Evolutionary conservation across 2,329 filamentous ascomycete genomes (phyloP).

Genomic region (Monosporascus sp.): DNA sequence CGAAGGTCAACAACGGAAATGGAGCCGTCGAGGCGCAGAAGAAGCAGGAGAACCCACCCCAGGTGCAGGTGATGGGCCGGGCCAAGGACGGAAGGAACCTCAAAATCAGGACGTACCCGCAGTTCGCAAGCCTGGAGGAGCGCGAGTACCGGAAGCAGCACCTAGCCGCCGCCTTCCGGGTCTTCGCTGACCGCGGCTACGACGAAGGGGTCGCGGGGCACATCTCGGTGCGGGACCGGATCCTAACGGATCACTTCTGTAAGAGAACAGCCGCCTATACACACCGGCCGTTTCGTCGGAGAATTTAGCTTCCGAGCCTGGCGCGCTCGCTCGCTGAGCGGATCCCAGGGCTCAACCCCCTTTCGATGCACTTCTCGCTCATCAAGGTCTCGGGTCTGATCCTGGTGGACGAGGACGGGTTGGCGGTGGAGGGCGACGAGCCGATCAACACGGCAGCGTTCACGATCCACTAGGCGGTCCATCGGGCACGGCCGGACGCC

Average conservation of each 20-base stretch:
- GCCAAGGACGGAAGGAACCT: slow-evolving; percentile 24
- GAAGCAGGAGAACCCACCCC: slow-evolving; percentile 11
- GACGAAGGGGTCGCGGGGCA: slow-evolving; percentile 60
- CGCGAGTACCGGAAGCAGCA: slow-evolving; percentile 54
- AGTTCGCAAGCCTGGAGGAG: slow-evolving; percentile 47
- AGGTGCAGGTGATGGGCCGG: slow-evolving; percentile 21
- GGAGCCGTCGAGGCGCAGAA: slow-evolving; percentile 9
- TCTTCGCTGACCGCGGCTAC: slow-evolving; percentile 57
- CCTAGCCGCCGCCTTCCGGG: slow-evolving; percentile 55
- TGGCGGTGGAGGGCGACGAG: slow-evolving; percentile 1
- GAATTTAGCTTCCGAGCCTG: too few relatives aligned
- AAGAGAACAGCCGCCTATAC: slow-evolving; percentile 16
- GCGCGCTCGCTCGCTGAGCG: neutral
- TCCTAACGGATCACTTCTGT: slow-evolving; percentile 55
- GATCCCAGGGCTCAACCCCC: neutral
- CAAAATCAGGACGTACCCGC: slow-evolving; percentile 23
- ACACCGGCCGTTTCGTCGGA: too few relatives aligned
- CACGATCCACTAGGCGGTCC: slow-evolving; percentile 56
- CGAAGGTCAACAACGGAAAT: neutral
- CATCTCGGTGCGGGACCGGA: slow-evolving; percentile 57
- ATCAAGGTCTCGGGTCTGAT: slow-evolving; percentile 6
- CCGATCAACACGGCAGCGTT: slow-evolving; percentile 36
- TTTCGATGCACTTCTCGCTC: slow-evolving; percentile 4
- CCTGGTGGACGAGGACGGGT: slow-evolving; percentile 4
- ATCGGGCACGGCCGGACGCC: slow-evolving; percentile 53